A percentile compares a stretch with the other conserved stretches of the same genome.
Conservation (phyloP, 1,139 yeast genomes). For the Yamadazyma pseudoaaseri region DNA sequence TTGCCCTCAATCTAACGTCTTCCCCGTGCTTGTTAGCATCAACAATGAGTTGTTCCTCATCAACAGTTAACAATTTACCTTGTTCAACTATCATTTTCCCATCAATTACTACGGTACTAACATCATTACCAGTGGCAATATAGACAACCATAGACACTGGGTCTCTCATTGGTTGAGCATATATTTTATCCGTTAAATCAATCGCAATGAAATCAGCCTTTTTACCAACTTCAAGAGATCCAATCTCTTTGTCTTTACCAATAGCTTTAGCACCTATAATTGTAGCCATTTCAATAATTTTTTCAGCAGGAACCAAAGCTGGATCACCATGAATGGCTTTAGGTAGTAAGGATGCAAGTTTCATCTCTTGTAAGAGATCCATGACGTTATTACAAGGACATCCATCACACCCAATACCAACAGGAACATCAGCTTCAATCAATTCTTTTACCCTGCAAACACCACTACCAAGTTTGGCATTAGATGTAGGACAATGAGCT, state of each 20-base stretch:
- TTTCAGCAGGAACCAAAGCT: constrained; percentile 21
- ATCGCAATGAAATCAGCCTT: constrained; percentile 21
- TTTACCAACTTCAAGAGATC: constrained; percentile 22
- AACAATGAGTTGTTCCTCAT: constrained; percentile 18
- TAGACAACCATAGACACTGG: constrained; percentile 21
- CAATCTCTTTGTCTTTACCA: constrained; percentile 18
- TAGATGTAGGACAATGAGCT: constrained; percentile 27
- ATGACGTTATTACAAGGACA: constrained; percentile 21
- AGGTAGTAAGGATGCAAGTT: constrained; percentile 23
- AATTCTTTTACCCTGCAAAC: constrained; percentile 22
- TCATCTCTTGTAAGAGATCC: constrained; percentile 22
- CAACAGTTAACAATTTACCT: constrained; percentile 16
- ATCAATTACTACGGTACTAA: constrained; percentile 17
- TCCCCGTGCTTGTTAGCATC: constrained; percentile 16
- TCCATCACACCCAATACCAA: constrained; percentile 24
- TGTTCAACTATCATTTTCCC: constrained; percentile 17
- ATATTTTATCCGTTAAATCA: constrained; percentile 16
- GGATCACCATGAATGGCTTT: constrained; percentile 20
- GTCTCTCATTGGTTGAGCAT: constrained; percentile 16
- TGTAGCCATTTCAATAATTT: constrained; percentile 18
- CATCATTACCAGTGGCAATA: constrained; percentile 20
- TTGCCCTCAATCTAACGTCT: constrained; percentile 10
- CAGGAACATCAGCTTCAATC: constrained; percentile 18
- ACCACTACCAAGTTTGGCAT: constrained; percentile 24
- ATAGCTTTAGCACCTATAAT: constrained; percentile 19